Evolutionary conservation across 2,329 filamentous ascomycete species (phyloP).

Genomic region (Pseudofabraea citricarpa): DNA sequence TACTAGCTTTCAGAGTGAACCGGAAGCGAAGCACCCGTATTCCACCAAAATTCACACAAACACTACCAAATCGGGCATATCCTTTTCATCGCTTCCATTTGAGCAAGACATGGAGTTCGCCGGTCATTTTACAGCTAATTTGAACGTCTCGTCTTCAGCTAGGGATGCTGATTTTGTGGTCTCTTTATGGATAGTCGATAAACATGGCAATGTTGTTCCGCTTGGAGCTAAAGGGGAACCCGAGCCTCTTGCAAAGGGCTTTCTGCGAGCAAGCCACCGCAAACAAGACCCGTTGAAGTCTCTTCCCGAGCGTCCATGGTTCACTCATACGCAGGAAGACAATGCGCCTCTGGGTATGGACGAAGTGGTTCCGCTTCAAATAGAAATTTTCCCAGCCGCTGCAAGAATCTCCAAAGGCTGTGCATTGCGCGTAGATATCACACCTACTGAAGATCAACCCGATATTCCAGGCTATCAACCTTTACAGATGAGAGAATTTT

Average conservation of each 20-base stretch:
- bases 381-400: not conserved
- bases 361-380: not conserved
- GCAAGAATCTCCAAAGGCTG: not conserved
- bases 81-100: conserved; percentile 3
- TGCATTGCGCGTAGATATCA: not conserved
- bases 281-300: conserved; percentile 4
- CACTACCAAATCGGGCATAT: conserved; percentile 1
- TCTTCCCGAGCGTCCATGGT: conserved; percentile 7
- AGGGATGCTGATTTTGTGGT: conserved; percentile 8
- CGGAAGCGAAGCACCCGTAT: conserved; percentile 1
- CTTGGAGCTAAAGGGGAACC: conserved; percentile 2
- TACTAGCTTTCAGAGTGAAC: not conserved
- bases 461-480: not conserved
- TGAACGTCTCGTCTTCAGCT: conserved; percentile 5
- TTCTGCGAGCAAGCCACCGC: conserved; percentile 7
- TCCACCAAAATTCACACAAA: not conserved
- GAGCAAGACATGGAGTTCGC: conserved; percentile 4
- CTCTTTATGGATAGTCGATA: conserved; percentile 1
- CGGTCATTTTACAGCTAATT: conserved; percentile 6
- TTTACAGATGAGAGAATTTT: not conserved
- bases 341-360: conserved; percentile 3
- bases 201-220: conserved; percentile 1
- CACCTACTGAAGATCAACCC: not conserved
- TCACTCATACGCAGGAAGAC: conserved; percentile 8
- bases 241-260: conserved; percentile 6